These are phyloP conservation scores for Dipteronia dyeriana DNA, from an alignment of 345 rosid genomes.

Conservation along the genomic window DNA sequence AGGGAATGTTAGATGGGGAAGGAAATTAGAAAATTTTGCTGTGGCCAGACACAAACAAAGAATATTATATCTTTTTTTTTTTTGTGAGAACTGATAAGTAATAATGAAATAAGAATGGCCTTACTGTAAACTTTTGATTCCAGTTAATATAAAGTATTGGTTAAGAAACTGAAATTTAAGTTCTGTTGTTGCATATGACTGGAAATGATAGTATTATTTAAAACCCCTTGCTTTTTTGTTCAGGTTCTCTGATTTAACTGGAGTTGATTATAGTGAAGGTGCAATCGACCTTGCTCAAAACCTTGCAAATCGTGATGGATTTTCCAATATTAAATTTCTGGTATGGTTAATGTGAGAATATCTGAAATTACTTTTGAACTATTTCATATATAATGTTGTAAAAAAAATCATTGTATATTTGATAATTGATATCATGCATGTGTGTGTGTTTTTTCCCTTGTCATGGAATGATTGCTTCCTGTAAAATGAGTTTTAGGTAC, in stretches of 20 bases:
- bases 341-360: constrained; percentile 39
- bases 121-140: not conserved
- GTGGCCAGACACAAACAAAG: not conserved
- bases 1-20: not conserved
- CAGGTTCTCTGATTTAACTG: constrained; percentile 94
- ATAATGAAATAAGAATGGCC: not conserved
- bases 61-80: too few species aligned
- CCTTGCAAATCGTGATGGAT: constrained; percentile 86
- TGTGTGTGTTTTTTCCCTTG: not conserved
- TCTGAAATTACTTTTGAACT: not conserved
- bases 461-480: constrained; percentile 4
- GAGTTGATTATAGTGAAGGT: constrained; percentile 88
- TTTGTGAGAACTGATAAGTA: not conserved
- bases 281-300: constrained; percentile 83
- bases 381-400: not conserved
- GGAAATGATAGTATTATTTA: not conserved
- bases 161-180: not conserved
- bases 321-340: constrained; percentile 66
- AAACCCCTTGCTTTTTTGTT: constrained; percentile 17
- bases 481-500: constrained; percentile 12
- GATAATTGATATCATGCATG: too few species aligned
- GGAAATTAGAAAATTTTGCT: not conserved
- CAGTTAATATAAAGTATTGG: not conserved
- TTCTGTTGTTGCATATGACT: not conserved
- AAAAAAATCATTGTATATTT: not conserved